Base-by-base conservation (phyloP, 352 stramenopile species). In the Globisporangium perplexum region DNA sequence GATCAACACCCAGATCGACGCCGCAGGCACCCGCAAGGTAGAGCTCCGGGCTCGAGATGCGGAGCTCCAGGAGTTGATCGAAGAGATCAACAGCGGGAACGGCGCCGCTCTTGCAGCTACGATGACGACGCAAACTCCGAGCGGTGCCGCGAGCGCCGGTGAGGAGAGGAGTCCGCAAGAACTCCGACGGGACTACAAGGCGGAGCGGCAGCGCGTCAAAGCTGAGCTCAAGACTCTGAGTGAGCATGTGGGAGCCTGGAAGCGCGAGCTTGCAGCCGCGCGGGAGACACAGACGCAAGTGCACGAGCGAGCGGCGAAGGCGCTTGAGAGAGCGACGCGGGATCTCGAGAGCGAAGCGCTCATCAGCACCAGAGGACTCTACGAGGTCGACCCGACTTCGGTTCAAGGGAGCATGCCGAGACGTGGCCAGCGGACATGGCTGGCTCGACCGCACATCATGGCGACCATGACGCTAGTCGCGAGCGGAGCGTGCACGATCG, bases 41-140 rank as follows among this genome's bases (percentile, higher is more conserved):
- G 50, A 60, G 26, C 49, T 86, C 0, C 41, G 57, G 12, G 45
- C 47, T 1, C 63, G 60, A 44, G 77, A 88, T 31, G 50, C 55
- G 20, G 45, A 63, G 20, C 58, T 84, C 1, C 68, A 70, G 26
- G 67, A 69, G 35, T 48, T 62, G 24, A 86, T 88, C 31, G 77
- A 86, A 38, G 74, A 84, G 26, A 81, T 88, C 35, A 73, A 88
- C 57, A 78, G 74, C 49, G 72, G 77, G 14, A 74, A 72, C 30
- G 52, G 63, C 3, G 50, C 56, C 31, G 26, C 26, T 30, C 5
- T 30, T 5, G 14, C n/a, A 17, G 23, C 12, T n/a, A n/a, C n/a
- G n/a, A n/a, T n/a, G n/a, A n/a, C n/a, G n/a, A n/a, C n/a, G n/a
- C n/a, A n/a, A n/a, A n/a, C n/a, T 46, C 22, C 11, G 50, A 24